Evolutionary conservation across 2,329 filamentous ascomycete species (phyloP).

Genomic region (Aspergillus uvarum): DNA sequence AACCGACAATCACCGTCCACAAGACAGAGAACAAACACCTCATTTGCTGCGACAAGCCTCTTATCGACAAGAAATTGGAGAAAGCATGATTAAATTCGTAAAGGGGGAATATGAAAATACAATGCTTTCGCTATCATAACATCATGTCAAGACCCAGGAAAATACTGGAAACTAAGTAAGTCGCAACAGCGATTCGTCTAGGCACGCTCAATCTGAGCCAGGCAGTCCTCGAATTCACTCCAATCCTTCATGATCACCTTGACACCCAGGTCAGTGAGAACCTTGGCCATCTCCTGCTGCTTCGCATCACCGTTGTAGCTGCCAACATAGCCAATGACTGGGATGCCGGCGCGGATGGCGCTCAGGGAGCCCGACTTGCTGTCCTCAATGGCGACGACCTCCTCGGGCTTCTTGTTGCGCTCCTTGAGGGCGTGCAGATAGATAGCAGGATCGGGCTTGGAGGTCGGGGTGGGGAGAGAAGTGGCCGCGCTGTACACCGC

Average conservation of each 20-base stretch:
- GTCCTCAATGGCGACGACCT: conserved; percentile 83
- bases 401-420: conserved; percentile 67
- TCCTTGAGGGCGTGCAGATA: conserved; percentile 75
- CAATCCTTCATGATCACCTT: conserved; percentile 58
- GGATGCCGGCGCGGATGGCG: conserved; percentile 74
- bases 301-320: conserved; percentile 64
- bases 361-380: conserved; percentile 81
- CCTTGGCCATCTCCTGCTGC: conserved; percentile 64
- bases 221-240: conserved; percentile 46
- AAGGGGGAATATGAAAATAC: conserved; percentile 1
- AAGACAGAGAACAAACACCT: background rate
- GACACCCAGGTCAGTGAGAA: conserved; percentile 62
- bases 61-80: background rate
- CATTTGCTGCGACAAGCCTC: background rate
- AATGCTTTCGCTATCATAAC: conserved; percentile 35
- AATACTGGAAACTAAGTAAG: conserved; percentile 8
- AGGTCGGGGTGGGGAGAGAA: conserved; percentile 74
- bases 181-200: conserved; percentile 15
- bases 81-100: background rate
- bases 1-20: too few relatives aligned
- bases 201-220: conserved; percentile 43
- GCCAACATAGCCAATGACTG: conserved; percentile 80
- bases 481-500: conserved; percentile 80
- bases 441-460: conserved; percentile 87
- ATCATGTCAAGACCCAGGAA: conserved; percentile 22